Conservation (phyloP, 495 filamentous ascomycete genomes). For the Pyronema omphalodes region DNA sequence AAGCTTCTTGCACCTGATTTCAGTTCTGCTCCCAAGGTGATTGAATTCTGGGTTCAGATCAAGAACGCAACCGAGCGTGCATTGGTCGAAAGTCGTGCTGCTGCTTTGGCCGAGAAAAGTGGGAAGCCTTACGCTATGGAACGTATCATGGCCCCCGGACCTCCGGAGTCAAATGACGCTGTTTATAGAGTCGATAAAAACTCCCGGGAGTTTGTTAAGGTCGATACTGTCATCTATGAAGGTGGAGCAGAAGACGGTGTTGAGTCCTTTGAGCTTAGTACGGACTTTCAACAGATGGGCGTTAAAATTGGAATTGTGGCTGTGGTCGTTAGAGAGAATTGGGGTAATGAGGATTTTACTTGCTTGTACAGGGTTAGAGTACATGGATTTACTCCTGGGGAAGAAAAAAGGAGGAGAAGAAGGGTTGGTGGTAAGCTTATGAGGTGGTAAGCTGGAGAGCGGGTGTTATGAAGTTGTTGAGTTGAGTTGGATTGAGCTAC, state of each 20-base stretch:
- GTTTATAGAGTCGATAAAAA: background rate
- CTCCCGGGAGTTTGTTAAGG: slow-evolving; percentile 14
- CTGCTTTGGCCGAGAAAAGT: background rate
- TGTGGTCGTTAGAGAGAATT: slow-evolving; percentile 16
- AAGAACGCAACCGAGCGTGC: slow-evolving; percentile 17
- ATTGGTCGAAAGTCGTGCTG: background rate
- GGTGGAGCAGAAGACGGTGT: slow-evolving; percentile 1
- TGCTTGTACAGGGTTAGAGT: slow-evolving; percentile 21
- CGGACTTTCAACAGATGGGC: slow-evolving; percentile 14
- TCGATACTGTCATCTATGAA: slow-evolving; percentile 17
- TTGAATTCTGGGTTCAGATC: slow-evolving; percentile 41
- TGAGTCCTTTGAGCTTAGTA: slow-evolving; percentile 12
- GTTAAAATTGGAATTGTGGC: slow-evolving; percentile 12
- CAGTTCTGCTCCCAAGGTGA: slow-evolving; percentile 35
- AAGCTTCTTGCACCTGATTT: slow-evolving; percentile 35
- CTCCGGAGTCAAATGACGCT: background rate
- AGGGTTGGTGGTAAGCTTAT: too few relatives aligned
- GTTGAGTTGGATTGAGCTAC: too few relatives aligned
- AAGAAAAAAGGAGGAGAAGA: too few relatives aligned
- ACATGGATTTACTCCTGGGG: slow-evolving; percentile 7
- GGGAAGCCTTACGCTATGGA: background rate
- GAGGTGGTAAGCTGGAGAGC: too few relatives aligned
- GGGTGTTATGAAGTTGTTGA: too few relatives aligned
- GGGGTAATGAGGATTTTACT: slow-evolving; percentile 21
- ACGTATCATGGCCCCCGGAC: background rate